Evolutionary conservation across 805 yeast species (phyloP), one percentile per base, ranked within the genome.

Genomic region (Nakazawaea holstii): DNA sequence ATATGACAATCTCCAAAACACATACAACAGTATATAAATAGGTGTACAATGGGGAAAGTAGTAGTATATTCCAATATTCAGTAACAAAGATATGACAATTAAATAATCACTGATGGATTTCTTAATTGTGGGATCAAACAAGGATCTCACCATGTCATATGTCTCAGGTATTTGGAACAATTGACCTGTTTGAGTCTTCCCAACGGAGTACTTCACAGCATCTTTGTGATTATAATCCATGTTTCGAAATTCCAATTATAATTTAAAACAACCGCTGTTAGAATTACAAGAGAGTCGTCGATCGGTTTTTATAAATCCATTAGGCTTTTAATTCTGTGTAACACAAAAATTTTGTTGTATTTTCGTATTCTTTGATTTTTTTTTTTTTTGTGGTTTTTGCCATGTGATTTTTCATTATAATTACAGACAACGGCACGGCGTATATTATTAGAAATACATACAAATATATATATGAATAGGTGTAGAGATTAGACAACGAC

Each of bases 111-210:
- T 72, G 44, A 76, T 64, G 0, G 91, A 82, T 59, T 87, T 88
- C 45, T 76, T 73, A 45, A 86, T 64, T 1, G 83, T 75, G 2
- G 95, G 94, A 65, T 87, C 92, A 55, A 87, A 81, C 43, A 88
- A 67, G 1, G 92, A 82, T 52, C 88, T 73, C 31, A 87, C 84
- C 94, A 87, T 87, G 59, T 87, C 95, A 57, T 83, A 84, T 29
- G 95, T 87, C 54, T 76, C 74, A 1, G 87, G 86, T 33, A 73
- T 76, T 30, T 61, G 55, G 52, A 75, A 75, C 20, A 74, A 65
- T 38, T 62, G 71, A 4, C 77, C 78, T 11, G 58, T 54, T 52
- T 70, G 68, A 30, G 78, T 72, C 49, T 73, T 70, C 1, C 79
- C 80, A 46, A 62, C 61, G 9, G 54, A 53, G 44, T 53, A 53